These are phyloP conservation scores for Pistacia vera DNA, from an alignment of 345 rosid genomes.

Conservation along the genomic window DNA sequence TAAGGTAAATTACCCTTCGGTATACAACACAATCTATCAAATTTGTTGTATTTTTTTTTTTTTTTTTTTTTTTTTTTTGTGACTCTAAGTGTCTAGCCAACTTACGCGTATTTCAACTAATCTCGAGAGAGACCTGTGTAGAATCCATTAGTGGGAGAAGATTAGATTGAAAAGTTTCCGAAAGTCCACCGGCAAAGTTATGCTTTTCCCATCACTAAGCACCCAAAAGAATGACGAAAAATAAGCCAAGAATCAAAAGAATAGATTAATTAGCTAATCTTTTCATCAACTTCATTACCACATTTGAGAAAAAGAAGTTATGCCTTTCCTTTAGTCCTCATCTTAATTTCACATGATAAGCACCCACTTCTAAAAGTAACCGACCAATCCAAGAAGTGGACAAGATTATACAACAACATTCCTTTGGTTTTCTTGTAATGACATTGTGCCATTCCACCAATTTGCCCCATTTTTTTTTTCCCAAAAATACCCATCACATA, in stretches of 20 bases:
- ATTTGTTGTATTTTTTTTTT: too few relatives aligned
- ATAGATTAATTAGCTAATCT: neutral
- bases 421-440: conserved; percentile 1
- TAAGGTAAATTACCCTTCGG: too few relatives aligned
- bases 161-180: neutral
- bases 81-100: too few relatives aligned
- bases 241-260: neutral
- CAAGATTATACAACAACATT: conserved; percentile 28
- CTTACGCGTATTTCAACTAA: too few relatives aligned
- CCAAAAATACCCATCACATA: too few relatives aligned
- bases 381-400: conserved; percentile 41
- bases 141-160: neutral
- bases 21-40: too few relatives aligned
- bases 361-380: conserved; percentile 33
- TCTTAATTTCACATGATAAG: conserved; percentile 11
- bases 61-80: too few relatives aligned
- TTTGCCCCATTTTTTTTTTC: neutral
- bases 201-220: neutral
- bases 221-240: neutral
- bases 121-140: too few relatives aligned
- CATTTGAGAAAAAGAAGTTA: conserved; percentile 16
- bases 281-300: conserved; percentile 8
- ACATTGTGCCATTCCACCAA: conserved; percentile 12
- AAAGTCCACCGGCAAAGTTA: conserved; percentile 10
- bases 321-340: conserved; percentile 30